phyloP scores from a whole-genome alignment of 2,329 filamentous ascomycete species.

The Beauveria australis region DNA sequence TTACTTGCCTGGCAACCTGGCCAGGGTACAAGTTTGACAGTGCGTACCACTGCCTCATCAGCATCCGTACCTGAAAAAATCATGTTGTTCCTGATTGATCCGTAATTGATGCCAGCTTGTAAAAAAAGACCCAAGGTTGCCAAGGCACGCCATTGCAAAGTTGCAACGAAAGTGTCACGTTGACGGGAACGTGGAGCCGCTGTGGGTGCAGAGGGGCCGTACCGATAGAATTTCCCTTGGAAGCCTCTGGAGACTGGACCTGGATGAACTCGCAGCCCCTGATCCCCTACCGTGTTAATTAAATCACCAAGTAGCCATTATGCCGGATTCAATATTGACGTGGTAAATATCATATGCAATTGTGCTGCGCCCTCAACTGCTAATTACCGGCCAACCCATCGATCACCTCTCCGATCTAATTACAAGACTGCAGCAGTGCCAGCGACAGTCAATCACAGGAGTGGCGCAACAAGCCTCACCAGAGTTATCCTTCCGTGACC shows the following conservation, averaged over 20 bases:
- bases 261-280: no score
- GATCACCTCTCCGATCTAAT: no score
- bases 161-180: neutral
- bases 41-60: no score
- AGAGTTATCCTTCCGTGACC: no score
- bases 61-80: neutral
- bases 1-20: no score
- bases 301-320: no score
- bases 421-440: no score
- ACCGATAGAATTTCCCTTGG: neutral
- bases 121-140: neutral
- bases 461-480: no score
- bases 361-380: neutral
- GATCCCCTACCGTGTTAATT: neutral
- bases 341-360: neutral
- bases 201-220: slow-evolving; percentile 5
- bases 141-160: neutral
- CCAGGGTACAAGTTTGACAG: neutral
- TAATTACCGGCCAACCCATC: neutral
- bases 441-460: no score
- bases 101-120: neutral
- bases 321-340: no score
- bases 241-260: neutral
- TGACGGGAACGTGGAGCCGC: slow-evolving; percentile 8
- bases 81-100: neutral